phyloP scores from a whole-genome alignment of 805 yeast species.

The Candida jianshihensis region DNA sequence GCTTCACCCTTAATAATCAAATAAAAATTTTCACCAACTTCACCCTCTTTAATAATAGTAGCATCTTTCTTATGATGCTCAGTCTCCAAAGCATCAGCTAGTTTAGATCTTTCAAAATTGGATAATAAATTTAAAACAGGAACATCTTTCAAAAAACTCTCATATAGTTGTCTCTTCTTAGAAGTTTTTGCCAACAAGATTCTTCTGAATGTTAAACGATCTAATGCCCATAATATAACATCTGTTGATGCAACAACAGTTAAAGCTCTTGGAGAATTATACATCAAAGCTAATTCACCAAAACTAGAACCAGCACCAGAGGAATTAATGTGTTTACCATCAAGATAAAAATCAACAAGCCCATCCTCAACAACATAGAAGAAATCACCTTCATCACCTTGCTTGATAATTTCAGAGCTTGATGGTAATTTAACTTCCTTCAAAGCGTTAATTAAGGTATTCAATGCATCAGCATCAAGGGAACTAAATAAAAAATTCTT shows the following conservation, averaged over 20 bases:
- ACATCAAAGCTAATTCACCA: conserved; percentile 96
- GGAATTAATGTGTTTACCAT: conserved; percentile 56
- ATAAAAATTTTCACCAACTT: conserved; percentile 69
- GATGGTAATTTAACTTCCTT: conserved; percentile 58
- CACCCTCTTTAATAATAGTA: conserved; percentile 80
- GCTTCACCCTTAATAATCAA: conserved; percentile 79
- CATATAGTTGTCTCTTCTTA: conserved; percentile 85
- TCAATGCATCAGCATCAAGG: conserved; percentile 70
- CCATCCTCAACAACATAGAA: conserved; percentile 86
- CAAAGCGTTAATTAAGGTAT: conserved; percentile 77
- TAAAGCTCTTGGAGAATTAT: conserved; percentile 96
- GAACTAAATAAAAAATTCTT: conserved; percentile 81
- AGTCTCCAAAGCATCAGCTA: conserved; percentile 91
- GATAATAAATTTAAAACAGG: conserved; percentile 71
- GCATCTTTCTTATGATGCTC: conserved; percentile 65
- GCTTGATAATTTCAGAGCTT: conserved; percentile 66
- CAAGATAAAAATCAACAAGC: conserved; percentile 70
- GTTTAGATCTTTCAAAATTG: conserved; percentile 76
- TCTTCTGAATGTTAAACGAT: conserved; percentile 86
- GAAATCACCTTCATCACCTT: conserved; percentile 93
- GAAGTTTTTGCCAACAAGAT: conserved; percentile 87
- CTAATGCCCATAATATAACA: conserved; percentile 84
- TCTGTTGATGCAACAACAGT: conserved; percentile 73
- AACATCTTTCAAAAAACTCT: conserved; percentile 78
- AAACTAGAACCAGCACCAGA: conserved; percentile 86